Conservation (phyloP, 495 filamentous ascomycete species). For the Aspergillus haitiensis region DNA sequence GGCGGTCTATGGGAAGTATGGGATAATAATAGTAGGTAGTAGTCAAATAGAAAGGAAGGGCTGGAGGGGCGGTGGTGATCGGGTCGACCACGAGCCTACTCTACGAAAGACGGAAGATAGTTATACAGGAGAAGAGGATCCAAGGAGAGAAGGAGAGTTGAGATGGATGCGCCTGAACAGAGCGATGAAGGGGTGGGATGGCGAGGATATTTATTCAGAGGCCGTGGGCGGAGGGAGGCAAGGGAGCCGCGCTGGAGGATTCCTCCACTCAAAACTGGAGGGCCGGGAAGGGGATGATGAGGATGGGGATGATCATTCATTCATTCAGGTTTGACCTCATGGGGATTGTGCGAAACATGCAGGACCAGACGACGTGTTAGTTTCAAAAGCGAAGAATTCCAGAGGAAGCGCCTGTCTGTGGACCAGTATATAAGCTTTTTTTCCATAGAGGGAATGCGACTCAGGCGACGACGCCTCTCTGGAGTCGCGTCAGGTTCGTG, state of each 20-base stretch:
- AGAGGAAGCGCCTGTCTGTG: constrained; percentile 10
- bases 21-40: background rate
- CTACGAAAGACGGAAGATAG: background rate
- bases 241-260: constrained; percentile 20
- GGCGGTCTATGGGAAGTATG: constrained; percentile 18
- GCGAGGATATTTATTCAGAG: constrained; percentile 13
- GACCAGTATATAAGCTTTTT: constrained; percentile 8
- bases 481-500: constrained; percentile 25
- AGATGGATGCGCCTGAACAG: background rate
- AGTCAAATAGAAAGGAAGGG: constrained; percentile 1
- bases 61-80: background rate
- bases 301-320: background rate
- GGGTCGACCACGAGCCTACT: constrained; percentile 3
- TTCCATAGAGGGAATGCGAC: constrained; percentile 6
- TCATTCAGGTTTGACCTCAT: constrained; percentile 8
- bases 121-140: constrained; percentile 15
- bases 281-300: constrained; percentile 9
- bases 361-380: constrained; percentile 2
- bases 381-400: constrained; percentile 8
- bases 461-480: background rate
- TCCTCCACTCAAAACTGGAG: constrained; percentile 17
- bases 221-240: constrained; percentile 8
- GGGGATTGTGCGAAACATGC: constrained; percentile 20
- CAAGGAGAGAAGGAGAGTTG: constrained; percentile 1
- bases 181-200: constrained; percentile 7